These are phyloP conservation scores for Cladosporium sp. DNA, from an alignment of 2,329 filamentous ascomycete species.

Conservation along the genomic window DNA sequence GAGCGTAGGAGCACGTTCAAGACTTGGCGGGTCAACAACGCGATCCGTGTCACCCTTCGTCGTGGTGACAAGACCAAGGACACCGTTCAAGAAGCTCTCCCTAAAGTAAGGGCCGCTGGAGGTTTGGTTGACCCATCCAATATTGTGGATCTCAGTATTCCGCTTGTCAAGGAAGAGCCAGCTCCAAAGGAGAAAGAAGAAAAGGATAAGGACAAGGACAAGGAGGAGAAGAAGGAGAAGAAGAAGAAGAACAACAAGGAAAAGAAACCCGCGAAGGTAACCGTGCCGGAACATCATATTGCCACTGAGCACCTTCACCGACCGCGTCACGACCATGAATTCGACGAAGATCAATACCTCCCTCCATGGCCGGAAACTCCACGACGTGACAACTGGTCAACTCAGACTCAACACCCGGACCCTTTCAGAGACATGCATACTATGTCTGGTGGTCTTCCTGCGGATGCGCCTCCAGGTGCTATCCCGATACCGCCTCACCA, in stretches of 20 bases:
- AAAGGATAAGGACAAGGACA: neutral
- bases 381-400: no score
- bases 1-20: neutral
- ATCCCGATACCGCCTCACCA: neutral
- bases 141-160: slow-evolving; percentile 1
- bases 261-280: neutral
- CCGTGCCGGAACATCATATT: neutral
- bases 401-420: neutral
- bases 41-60: neutral
- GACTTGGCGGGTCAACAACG: neutral
- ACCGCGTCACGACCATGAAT: neutral
- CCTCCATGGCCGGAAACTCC: no score
- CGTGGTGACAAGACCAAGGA: slow-evolving; percentile 2
- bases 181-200: neutral
- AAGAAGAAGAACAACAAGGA: neutral
- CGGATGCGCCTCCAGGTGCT: neutral
- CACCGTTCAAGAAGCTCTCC: neutral
- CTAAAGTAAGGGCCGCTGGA: neutral
- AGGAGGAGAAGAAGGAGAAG: neutral
- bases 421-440: neutral
- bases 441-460: neutral
- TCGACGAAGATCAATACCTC: neutral
- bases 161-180: neutral
- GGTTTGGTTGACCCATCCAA: neutral
- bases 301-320: neutral